Evolutionary conservation across 805 yeast genomes (phyloP).

Genomic region (Zygotorulaspora danielsina): DNA sequence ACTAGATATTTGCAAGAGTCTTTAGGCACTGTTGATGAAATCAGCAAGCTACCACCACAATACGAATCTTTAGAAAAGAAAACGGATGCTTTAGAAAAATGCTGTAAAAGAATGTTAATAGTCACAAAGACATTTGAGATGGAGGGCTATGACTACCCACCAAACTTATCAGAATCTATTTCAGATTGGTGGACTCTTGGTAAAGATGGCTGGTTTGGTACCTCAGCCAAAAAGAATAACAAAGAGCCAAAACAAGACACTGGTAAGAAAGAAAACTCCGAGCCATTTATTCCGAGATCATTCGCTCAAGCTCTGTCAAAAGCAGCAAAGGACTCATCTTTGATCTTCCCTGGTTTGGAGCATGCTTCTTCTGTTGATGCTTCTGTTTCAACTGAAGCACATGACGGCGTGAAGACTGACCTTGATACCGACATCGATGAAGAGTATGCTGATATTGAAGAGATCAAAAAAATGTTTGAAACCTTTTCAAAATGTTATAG

Average conservation of each 20-base stretch:
- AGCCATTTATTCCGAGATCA: slow-evolving; percentile 53
- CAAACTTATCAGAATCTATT: slow-evolving; percentile 64
- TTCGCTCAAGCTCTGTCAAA: slow-evolving; percentile 66
- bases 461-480: slow-evolving; percentile 42
- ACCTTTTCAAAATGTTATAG: slow-evolving; percentile 50
- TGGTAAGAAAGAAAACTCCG: slow-evolving; percentile 5
- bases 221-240: slow-evolving; percentile 12
- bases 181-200: slow-evolving; percentile 46
- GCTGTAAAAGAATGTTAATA: slow-evolving; percentile 49
- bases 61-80: slow-evolving; percentile 63
- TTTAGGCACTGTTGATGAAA: slow-evolving; percentile 60
- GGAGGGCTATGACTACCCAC: slow-evolving; percentile 79
- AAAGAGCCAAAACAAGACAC: slow-evolving; percentile 5
- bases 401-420: slow-evolving; percentile 30
- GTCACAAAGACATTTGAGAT: slow-evolving; percentile 64
- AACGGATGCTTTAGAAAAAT: slow-evolving; percentile 58
- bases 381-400: slow-evolving; percentile 28
- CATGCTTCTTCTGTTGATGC: too few relatives aligned
- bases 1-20: slow-evolving; percentile 48
- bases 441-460: slow-evolving; percentile 48
- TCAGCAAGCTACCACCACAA: slow-evolving; percentile 69
- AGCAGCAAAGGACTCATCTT: slow-evolving; percentile 49
- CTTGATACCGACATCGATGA: slow-evolving; percentile 38
- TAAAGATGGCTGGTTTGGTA: slow-evolving; percentile 24
- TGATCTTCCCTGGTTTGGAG: slow-evolving; percentile 34